phyloP scores from a whole-genome alignment of 2,329 filamentous ascomycete genomes.

The Thelonectria discophora region DNA sequence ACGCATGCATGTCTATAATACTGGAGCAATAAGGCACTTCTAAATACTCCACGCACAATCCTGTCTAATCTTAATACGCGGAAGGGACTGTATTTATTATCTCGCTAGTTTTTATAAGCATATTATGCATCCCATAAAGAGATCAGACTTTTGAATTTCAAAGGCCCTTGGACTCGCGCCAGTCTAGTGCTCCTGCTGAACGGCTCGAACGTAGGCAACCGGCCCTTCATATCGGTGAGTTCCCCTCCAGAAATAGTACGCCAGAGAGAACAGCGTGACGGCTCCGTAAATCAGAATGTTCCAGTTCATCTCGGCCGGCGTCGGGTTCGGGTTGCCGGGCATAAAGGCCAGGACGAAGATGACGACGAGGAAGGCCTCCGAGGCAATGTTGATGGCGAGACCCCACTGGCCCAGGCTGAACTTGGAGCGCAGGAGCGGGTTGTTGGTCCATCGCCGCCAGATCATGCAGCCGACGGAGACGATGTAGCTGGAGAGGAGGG shows the following conservation, averaged over 20 bases:
- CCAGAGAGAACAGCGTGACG: slow-evolving; percentile 19
- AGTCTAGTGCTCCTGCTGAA: slow-evolving; percentile 28
- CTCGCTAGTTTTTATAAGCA: no score
- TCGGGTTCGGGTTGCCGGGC: slow-evolving; percentile 32
- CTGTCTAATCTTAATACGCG: no score
- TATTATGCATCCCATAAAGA: no score
- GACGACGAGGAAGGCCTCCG: slow-evolving; percentile 30
- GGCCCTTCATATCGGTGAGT: slow-evolving; percentile 32
- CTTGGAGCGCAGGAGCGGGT: slow-evolving; percentile 28
- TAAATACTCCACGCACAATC: no score
- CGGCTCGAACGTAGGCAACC: slow-evolving; percentile 29
- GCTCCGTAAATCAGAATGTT: slow-evolving; percentile 30
- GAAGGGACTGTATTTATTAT: no score
- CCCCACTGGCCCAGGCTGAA: slow-evolving; percentile 33
- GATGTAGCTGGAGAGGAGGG: slow-evolving; percentile 34
- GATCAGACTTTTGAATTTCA: not conserved
- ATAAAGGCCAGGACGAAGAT: slow-evolving; percentile 36
- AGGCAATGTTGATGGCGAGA: slow-evolving; percentile 30
- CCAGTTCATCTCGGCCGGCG: slow-evolving; percentile 35
- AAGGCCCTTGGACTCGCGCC: no score
- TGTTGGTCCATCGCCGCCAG: slow-evolving; percentile 31
- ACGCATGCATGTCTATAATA: no score
- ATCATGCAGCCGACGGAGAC: slow-evolving; percentile 38
- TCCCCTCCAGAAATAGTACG: slow-evolving; percentile 31
- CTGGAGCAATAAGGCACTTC: no score